Evolutionary conservation across 179 eudicot species (phyloP).

Genomic region (Nepenthes alata): DNA sequence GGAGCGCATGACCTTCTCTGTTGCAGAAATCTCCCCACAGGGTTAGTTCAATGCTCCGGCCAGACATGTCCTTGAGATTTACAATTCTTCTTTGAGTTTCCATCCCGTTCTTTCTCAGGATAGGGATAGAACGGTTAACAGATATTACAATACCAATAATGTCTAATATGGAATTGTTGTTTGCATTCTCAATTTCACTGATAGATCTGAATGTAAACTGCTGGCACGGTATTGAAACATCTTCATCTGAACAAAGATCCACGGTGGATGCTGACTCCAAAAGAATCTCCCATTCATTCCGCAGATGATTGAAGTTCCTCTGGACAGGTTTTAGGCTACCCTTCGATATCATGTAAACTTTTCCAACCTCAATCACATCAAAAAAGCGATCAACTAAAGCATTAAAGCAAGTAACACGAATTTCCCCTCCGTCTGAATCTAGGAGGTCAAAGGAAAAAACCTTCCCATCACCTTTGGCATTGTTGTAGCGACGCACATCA

Average conservation of each 20-base stretch:
- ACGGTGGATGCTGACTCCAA: conserved; percentile 73
- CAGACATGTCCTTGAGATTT: conserved; percentile 74
- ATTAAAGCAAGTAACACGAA: conserved; percentile 89
- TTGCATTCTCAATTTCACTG: conserved; percentile 64
- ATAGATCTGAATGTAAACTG: conserved; percentile 77
- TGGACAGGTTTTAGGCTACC: conserved; percentile 78
- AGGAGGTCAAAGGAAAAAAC: conserved; percentile 95
- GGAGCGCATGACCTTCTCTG: conserved; percentile 78
- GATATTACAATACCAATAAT: conserved; percentile 60
- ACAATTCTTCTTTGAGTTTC: conserved; percentile 83
- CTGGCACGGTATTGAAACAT: conserved; percentile 73
- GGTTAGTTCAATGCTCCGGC: conserved; percentile 67
- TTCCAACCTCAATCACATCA: conserved; percentile 54
- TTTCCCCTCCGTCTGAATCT: conserved; percentile 91
- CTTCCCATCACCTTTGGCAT: conserved; percentile 89
- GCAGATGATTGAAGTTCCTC: conserved; percentile 83
- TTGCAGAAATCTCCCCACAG: conserved; percentile 97
- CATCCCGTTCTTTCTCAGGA: conserved; percentile 92
- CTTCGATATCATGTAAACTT: conserved; percentile 78
- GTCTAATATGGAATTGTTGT: conserved; percentile 74
- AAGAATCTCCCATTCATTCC: conserved; percentile 94
- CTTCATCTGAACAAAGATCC: conserved; percentile 88
- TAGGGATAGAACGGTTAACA: conserved; percentile 81
- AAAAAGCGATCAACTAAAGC: conserved; percentile 83
- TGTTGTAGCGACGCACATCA: conserved; percentile 80